phyloP scores from a whole-genome alignment of 1,284 basidiomycete genomes.

The Somion occarium region DNA sequence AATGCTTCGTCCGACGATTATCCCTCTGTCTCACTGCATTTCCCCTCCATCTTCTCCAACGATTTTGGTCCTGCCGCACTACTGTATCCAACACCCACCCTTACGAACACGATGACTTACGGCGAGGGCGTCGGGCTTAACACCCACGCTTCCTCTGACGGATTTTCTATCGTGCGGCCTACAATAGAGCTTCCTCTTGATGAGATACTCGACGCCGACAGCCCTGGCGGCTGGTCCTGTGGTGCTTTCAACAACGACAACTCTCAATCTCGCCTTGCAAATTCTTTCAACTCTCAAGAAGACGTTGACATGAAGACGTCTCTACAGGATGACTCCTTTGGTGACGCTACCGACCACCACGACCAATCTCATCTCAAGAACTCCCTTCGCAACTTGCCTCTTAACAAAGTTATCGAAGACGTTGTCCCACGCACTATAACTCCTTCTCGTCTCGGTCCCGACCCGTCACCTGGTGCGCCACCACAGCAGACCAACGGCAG shows the following conservation, averaged over 20 bases:
- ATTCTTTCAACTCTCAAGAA: constrained; percentile 15
- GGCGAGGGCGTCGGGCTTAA: constrained; percentile 60
- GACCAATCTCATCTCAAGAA: constrained; percentile 29
- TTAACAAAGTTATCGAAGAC: constrained; percentile 27
- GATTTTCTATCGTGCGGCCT: constrained; percentile 63
- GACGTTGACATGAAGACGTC: constrained; percentile 30
- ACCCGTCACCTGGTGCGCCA: constrained; percentile 36
- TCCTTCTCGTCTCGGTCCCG: constrained; percentile 46
- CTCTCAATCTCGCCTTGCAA: constrained; percentile 5
- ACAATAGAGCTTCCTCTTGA: constrained; percentile 79
- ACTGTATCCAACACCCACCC: constrained; percentile 59
- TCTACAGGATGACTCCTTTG: constrained; percentile 26
- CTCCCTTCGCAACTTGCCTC: constrained; percentile 23
- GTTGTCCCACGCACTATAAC: constrained; percentile 43
- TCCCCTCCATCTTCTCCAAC: constrained; percentile 65
- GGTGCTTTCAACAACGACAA: constrained; percentile 17
- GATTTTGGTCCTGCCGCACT: constrained; percentile 75
- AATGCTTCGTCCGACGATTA: constrained; percentile 14
- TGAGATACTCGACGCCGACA: constrained; percentile 55
- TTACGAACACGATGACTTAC: constrained; percentile 65
- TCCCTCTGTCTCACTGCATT: constrained; percentile 37
- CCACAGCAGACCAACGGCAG: constrained; percentile 37
- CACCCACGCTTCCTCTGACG: constrained; percentile 33
- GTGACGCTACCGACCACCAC: constrained; percentile 24
- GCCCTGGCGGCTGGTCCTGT: constrained; percentile 31